A percentile compares a stretch with the other conserved stretches of the same genome.
These are phyloP conservation scores for Parachlorella kessleri DNA, from an alignment of 139 green algal genomes.

Conservation along the genomic window DNA sequence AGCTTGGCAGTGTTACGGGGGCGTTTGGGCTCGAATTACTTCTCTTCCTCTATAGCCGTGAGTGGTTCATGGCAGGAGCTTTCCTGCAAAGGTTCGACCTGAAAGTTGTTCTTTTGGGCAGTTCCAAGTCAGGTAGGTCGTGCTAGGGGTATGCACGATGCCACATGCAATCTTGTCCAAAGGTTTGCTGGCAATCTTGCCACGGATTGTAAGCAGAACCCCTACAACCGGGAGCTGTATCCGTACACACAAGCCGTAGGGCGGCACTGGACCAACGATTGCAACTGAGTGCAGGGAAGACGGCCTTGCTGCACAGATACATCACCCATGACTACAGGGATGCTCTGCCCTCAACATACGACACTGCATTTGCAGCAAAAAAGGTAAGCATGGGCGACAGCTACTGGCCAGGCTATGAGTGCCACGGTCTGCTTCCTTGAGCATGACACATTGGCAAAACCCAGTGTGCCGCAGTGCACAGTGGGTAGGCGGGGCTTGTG, in stretches of 20 bases:
- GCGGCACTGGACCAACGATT: not conserved
- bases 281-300: slow-evolving; percentile 1
- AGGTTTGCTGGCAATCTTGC: not conserved
- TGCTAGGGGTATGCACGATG: not conserved
- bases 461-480: not conserved
- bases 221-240: too few species aligned
- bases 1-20: too few species aligned
- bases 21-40: too few species aligned
- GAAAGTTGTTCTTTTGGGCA: not conserved
- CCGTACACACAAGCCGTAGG: too few species aligned
- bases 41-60: too few species aligned
- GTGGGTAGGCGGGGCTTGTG: not conserved
- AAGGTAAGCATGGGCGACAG: not conserved
- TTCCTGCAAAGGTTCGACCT: too few species aligned
- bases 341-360: not conserved
- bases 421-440: too few species aligned
- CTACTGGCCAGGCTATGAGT: too few species aligned
- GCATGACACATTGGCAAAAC: not conserved
- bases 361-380: slow-evolving; percentile 4
- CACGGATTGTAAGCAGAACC: not conserved
- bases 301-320: slow-evolving; percentile 8
- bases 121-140: not conserved
- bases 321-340: not conserved
- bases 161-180: too few species aligned
- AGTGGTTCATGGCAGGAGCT: too few species aligned